These are phyloP conservation scores for Kwoniella bestiolae DNA, from an alignment of 768 basidiomycete genomes.

Conservation along the genomic window DNA sequence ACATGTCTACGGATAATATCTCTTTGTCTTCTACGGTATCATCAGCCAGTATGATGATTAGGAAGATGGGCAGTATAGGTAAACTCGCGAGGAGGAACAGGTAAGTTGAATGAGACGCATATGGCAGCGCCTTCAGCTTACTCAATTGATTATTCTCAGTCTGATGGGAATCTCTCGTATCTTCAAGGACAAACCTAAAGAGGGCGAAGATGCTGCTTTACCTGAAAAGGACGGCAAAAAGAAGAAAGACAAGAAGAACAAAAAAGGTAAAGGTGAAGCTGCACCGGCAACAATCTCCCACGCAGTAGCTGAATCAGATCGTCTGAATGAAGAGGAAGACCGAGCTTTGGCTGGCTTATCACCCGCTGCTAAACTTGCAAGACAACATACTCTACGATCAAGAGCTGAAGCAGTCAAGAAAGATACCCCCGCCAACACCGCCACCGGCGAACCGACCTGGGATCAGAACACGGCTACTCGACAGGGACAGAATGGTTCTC, in stretches of 20 bases:
- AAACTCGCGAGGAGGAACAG: conserved; percentile 81
- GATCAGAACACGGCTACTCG: conserved; percentile 70
- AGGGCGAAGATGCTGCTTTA: conserved; percentile 62
- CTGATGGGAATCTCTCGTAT: conserved; percentile 87
- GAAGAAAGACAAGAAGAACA: conserved; percentile 59
- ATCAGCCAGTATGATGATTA: conserved; percentile 92
- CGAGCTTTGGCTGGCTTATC: conserved; percentile 73
- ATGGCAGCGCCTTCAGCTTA: background rate
- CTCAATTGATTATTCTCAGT: conserved; percentile 58
- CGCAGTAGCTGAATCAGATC: conserved; percentile 82
- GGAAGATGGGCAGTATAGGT: conserved; percentile 87
- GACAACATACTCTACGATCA: conserved; percentile 82
- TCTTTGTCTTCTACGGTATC: conserved; percentile 92
- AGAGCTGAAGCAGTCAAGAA: conserved; percentile 70
- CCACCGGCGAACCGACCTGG: conserved; percentile 63
- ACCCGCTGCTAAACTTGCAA: conserved; percentile 84
- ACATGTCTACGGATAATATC: conserved; percentile 91
- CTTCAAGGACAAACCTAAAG: conserved; percentile 79
- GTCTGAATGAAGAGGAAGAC: conserved; percentile 59
- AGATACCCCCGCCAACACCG: conserved; percentile 59
- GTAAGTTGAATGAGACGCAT: conserved; percentile 32
- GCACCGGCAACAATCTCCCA: conserved; percentile 75
- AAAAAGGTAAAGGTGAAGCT: conserved; percentile 61
- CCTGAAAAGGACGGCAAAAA: conserved; percentile 59
- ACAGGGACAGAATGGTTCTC: conserved; percentile 16